These are phyloP conservation scores for Capsicum rhomboideum DNA, from an alignment of 257 asterid species.

Conservation along the genomic window DNA sequence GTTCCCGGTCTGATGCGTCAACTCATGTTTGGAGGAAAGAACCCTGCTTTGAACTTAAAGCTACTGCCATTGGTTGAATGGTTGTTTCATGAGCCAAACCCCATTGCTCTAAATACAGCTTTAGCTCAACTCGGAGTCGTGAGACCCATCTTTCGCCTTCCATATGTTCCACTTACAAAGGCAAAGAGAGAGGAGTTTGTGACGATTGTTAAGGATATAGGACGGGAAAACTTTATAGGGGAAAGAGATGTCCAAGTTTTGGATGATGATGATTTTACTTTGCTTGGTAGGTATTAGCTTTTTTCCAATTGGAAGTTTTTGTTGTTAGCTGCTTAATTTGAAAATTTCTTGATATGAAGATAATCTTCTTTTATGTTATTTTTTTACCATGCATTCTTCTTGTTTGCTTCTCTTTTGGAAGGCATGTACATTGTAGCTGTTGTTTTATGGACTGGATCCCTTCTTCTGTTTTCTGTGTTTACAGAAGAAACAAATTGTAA, in stretches of 20 bases:
- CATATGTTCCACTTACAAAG: slow-evolving; percentile 64
- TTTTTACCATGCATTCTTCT: not conserved
- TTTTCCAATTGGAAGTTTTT: not conserved
- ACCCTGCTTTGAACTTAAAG: slow-evolving; percentile 41
- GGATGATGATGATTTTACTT: slow-evolving; percentile 68
- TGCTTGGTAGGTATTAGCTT: slow-evolving; percentile 64
- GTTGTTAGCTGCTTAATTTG: not conserved
- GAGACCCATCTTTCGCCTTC: slow-evolving; percentile 74
- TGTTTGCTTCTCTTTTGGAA: not conserved
- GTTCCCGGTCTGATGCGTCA: slow-evolving; percentile 71
- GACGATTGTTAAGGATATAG: slow-evolving; percentile 55
- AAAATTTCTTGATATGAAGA: not conserved
- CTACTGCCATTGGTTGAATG: slow-evolving; percentile 50
- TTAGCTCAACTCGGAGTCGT: slow-evolving; percentile 85
- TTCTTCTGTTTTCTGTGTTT: too few relatives aligned
- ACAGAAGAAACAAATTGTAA: too few relatives aligned
- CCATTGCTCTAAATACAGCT: slow-evolving; percentile 71
- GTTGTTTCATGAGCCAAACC: slow-evolving; percentile 76
- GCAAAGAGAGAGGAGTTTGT: slow-evolving; percentile 72
- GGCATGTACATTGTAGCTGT: not conserved
- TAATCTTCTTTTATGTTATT: not conserved
- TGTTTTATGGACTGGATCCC: too few relatives aligned
- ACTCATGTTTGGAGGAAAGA: slow-evolving; percentile 66
- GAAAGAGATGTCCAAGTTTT: slow-evolving; percentile 51
- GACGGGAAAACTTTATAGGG: slow-evolving; percentile 76